Conservation (phyloP, 768 basidiomycete genomes). For the Lentinula lateritia region DNA sequence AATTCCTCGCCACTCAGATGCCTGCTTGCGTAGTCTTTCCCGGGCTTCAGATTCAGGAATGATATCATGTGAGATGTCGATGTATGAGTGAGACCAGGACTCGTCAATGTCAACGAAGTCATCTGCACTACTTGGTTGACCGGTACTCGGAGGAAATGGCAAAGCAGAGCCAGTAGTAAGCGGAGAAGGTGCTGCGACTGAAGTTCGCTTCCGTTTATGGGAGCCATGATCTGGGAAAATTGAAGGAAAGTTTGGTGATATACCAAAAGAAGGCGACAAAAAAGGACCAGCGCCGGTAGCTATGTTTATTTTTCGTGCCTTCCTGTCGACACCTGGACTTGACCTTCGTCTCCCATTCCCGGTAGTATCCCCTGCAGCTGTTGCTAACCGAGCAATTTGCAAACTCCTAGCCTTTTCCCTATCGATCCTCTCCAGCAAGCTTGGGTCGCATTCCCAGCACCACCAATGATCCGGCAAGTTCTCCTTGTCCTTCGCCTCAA, state of each 20-base stretch:
- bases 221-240: neutral
- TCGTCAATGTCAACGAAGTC: conserved; percentile 39
- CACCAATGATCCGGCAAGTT: conserved; percentile 5
- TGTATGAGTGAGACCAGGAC: conserved; percentile 38
- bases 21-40: conserved; percentile 49
- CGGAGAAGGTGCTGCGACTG: conserved; percentile 22
- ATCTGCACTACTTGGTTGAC: conserved; percentile 10
- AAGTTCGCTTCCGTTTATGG: conserved; percentile 17
- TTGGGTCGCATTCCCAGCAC: conserved; percentile 1
- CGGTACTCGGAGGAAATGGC: conserved; percentile 10
- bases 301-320: conserved; percentile 27
- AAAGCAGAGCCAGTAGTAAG: conserved; percentile 15
- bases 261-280: conserved; percentile 27
- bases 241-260: conserved; percentile 29
- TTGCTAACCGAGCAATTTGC: neutral
- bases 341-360: conserved; percentile 14
- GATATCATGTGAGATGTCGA: conserved; percentile 41
- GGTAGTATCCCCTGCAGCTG: neutral
- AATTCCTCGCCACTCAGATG: conserved; percentile 62
- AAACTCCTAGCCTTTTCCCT: neutral
- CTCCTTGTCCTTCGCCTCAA: neutral
- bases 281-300: conserved; percentile 21
- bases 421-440: neutral
- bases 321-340: conserved; percentile 15
- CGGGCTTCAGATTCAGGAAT: conserved; percentile 37